phyloP scores from a whole-genome alignment of 306 rosid genomes.

The Malus orientalis region DNA sequence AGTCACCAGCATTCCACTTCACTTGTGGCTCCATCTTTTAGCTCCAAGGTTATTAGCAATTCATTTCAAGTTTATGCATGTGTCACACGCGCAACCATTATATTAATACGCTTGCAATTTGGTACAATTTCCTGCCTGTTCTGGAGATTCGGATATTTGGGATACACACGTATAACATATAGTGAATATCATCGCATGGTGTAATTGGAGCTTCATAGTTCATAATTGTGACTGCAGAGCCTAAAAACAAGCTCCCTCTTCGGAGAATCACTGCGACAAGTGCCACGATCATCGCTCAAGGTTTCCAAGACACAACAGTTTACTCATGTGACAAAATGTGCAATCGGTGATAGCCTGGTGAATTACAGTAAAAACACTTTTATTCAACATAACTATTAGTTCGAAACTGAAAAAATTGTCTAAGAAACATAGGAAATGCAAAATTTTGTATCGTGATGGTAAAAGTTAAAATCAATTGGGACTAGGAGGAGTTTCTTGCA shows the following conservation, averaged over 20 bases:
- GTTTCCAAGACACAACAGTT: conserved; percentile 40
- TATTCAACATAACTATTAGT: not conserved
- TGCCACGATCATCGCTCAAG: conserved; percentile 52
- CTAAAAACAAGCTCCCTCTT: conserved; percentile 47
- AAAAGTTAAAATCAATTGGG: not conserved
- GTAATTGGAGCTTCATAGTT: not conserved
- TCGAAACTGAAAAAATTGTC: not conserved
- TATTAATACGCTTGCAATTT: too few species aligned
- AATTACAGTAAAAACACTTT: conserved; percentile 5
- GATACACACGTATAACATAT: not conserved
- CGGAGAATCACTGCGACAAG: conserved; percentile 71
- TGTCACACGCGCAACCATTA: not conserved
- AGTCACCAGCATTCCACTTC: conserved; percentile 44
- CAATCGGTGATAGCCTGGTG: conserved; percentile 88
- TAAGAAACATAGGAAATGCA: not conserved
- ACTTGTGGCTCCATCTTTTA: conserved; percentile 44
- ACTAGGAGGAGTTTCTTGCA: conserved; percentile 78
- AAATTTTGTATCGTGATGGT: not conserved
- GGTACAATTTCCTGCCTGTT: too few species aligned
- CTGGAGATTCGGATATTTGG: too few species aligned
- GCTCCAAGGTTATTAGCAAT: conserved; percentile 32
- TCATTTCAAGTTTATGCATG: not conserved
- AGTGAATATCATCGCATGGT: not conserved
- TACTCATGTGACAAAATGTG: conserved; percentile 55
- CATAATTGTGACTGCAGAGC: not conserved